Evolutionary conservation across 2,329 filamentous ascomycete species (phyloP).

Genomic region (Ilyonectria sp.): DNA sequence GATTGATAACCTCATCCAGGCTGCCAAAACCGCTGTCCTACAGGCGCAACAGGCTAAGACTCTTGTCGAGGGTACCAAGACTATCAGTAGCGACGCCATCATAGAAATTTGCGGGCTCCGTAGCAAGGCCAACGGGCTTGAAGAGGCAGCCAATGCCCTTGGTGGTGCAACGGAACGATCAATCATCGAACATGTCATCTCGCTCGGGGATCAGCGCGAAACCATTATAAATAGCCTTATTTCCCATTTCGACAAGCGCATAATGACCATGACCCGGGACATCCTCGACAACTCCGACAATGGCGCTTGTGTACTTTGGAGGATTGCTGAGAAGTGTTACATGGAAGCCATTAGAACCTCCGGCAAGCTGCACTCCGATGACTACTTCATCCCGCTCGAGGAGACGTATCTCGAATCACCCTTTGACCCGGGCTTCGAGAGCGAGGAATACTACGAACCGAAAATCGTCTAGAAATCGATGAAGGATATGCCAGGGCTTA

Average conservation of each 20-base stretch:
- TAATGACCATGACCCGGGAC: not conserved
- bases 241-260: not conserved
- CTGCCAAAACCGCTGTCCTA: too few relatives aligned
- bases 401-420: not conserved
- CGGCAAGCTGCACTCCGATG: not conserved
- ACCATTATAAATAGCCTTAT: not conserved
- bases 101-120: too few relatives aligned
- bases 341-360: not conserved
- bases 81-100: too few relatives aligned
- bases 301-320: conserved; percentile 2
- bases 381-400: not conserved
- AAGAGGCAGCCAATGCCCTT: too few relatives aligned
- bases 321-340: conserved; percentile 14
- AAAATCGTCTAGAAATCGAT: not conserved
- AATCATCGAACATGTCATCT: too few relatives aligned
- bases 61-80: too few relatives aligned
- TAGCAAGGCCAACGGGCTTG: too few relatives aligned
- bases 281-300: not conserved
- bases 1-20: too few relatives aligned
- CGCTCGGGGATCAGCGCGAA: too few relatives aligned
- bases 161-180: too few relatives aligned
- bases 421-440: not conserved
- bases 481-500: not conserved
- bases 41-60: too few relatives aligned
- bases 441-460: not conserved